Evolutionary conservation across 2,329 filamentous ascomycete genomes (phyloP).

Genomic region (Diplodia scrobiculata): DNA sequence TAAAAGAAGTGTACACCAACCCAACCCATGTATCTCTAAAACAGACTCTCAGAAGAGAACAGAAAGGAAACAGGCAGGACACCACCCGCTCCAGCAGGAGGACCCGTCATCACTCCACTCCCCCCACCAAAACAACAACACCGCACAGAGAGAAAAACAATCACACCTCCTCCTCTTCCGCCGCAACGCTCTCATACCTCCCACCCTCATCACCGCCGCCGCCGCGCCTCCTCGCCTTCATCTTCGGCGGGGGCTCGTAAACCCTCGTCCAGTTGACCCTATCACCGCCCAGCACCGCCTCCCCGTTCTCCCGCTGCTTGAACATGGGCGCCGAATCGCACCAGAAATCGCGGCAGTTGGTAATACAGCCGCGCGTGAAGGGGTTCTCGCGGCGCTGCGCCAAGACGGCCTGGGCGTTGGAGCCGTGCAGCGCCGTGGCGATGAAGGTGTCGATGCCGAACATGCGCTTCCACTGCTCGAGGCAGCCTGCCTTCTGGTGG

Average conservation of each 20-base stretch:
- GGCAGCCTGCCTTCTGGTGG: conserved; percentile 65
- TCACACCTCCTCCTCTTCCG: conserved; percentile 16
- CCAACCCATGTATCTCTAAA: background rate
- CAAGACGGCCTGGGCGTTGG: conserved; percentile 57
- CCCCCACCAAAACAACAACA: background rate
- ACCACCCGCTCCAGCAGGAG: background rate
- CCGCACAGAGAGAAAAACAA: background rate
- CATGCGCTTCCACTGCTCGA: conserved; percentile 78
- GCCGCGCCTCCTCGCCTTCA: conserved; percentile 55
- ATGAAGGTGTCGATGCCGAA: conserved; percentile 93
- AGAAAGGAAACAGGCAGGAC: background rate
- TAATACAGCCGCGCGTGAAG: conserved; percentile 78
- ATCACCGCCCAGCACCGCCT: conserved; percentile 74
- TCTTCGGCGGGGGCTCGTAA: conserved; percentile 79
- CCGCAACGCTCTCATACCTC: conserved; percentile 29
- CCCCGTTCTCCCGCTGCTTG: conserved; percentile 70
- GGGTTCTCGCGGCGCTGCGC: conserved; percentile 67
- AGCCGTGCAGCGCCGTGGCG: conserved; percentile 79
- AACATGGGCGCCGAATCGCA: conserved; percentile 84
- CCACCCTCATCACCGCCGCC: background rate
- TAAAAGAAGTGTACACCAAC: background rate
- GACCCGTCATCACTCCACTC: background rate
- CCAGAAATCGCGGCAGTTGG: conserved; percentile 97
- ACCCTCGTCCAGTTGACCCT: conserved; percentile 82
- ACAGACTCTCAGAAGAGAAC: background rate